Evolutionary conservation across 768 basidiomycete species (phyloP).

Genomic region (Psilocybe sp.): DNA sequence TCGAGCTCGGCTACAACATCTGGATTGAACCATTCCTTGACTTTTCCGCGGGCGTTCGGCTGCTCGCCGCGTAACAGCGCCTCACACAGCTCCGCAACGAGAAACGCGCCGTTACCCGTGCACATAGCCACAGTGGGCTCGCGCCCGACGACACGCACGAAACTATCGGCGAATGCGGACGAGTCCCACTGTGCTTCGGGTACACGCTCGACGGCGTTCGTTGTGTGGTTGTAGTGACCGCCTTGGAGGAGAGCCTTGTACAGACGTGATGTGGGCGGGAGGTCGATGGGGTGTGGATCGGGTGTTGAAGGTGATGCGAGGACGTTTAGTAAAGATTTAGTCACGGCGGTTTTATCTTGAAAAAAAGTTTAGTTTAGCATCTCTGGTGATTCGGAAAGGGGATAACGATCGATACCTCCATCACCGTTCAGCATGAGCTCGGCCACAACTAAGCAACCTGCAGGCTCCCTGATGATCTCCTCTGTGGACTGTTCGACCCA

Average conservation of each 20-base stretch:
- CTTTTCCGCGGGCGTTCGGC: constrained; percentile 36
- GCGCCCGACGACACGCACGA: constrained; percentile 52
- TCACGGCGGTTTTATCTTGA: constrained; percentile 72
- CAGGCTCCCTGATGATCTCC: constrained; percentile 67
- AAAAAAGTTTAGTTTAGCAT: background rate
- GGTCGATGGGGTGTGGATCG: constrained; percentile 68
- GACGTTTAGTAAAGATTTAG: constrained; percentile 55
- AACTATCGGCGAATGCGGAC: constrained; percentile 53
- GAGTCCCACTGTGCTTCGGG: constrained; percentile 49
- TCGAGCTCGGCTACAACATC: constrained; percentile 47
- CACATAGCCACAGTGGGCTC: constrained; percentile 56
- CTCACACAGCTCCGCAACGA: constrained; percentile 71
- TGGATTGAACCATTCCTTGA: constrained; percentile 59
- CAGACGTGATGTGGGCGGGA: constrained; percentile 77
- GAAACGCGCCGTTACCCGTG: constrained; percentile 66
- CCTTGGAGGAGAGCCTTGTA: constrained; percentile 92
- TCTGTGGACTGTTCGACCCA: constrained; percentile 66
- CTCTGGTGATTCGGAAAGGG: background rate
- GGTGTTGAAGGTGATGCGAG: constrained; percentile 58
- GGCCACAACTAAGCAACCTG: constrained; percentile 71
- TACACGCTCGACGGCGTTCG: constrained; percentile 50
- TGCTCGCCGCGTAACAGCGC: constrained; percentile 38
- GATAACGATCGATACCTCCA: constrained; percentile 51
- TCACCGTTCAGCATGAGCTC: constrained; percentile 86
- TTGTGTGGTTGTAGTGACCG: constrained; percentile 76